Base-by-base conservation (phyloP, 2,329 filamentous ascomycete genomes). In the Aspergillus tamarii region DNA sequence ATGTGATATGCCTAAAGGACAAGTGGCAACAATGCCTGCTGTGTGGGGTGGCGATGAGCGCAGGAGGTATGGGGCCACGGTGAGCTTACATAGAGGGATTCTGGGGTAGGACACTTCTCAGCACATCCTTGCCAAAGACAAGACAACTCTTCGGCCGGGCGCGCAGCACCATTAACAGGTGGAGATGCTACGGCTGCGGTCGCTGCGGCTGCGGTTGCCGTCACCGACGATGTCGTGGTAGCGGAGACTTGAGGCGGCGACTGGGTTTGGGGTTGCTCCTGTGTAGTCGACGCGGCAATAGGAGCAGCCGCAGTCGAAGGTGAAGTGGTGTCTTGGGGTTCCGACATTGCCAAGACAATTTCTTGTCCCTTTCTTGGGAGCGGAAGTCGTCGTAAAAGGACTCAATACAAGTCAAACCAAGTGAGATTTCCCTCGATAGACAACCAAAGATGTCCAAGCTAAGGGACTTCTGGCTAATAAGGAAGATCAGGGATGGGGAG, bases 51-150 rank as follows among this genome's bases (percentile, higher is more conserved):
- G 30, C 55, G 41, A 28, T 34, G 43, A 57, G 26, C 36, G 36
- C 50, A 21, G 53, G 45, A 2, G 57, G 2, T 46, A 46, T 23
- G 11, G n/a, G 14, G 19, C 8, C 14, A 21, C 11, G 48, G 48
- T 34, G 4, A 32, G 70, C 78, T 80, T 83, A 89, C 87, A 76
- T 89, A 89, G 72, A 89, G 86, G 58, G 84, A 77, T 73, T 89
- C 87, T 10, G 87, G 81, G 43, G 83, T 84, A 41, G 85, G 78
- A 69, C 81, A 84, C 67, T 86, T 84, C 71, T 89, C 87, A 69
- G 84, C 83, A 72, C 87, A 89, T 67, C 83, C 84, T 69, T 84
- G 82, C 87, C 87, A 89, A 78, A 88, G 85, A 69, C 87, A 89
- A 46, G 77, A 74, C 61, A 83, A 73, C 58, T 80, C 77, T 59